Evolutionary conservation across 441 rosid genomes (phyloP).

Genomic region (Jatropha multifida): DNA sequence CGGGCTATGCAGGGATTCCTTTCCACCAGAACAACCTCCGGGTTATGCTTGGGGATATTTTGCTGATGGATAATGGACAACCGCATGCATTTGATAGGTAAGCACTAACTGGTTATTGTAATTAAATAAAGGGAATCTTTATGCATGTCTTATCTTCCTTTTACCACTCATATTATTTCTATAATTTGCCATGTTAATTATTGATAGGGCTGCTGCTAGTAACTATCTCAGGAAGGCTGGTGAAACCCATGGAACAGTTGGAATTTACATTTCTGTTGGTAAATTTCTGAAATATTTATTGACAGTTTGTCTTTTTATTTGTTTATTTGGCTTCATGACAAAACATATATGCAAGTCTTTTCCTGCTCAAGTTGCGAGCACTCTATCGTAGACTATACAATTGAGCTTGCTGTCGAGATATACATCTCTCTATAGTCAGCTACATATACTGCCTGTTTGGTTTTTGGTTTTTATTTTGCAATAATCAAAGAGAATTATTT

Average conservation of each 20-base stretch:
- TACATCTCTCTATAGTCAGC: background rate
- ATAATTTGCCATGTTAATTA: background rate
- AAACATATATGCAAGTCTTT: too few species aligned
- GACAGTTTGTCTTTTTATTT: background rate
- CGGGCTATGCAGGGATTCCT: constrained; percentile 78
- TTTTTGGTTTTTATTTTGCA: background rate
- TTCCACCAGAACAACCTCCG: constrained; percentile 58
- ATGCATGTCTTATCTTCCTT: background rate
- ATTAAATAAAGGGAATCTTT: background rate
- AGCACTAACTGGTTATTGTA: constrained; percentile 3
- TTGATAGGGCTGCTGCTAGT: constrained; percentile 62
- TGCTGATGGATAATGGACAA: constrained; percentile 92
- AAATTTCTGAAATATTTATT: constrained; percentile 27
- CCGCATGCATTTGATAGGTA: constrained; percentile 91
- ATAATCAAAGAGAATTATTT: too few species aligned
- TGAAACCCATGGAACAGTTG: constrained; percentile 74
- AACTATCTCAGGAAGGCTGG: constrained; percentile 73
- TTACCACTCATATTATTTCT: too few species aligned
- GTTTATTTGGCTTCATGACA: too few species aligned
- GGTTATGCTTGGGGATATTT: constrained; percentile 74
- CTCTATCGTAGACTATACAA: background rate
- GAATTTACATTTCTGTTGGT: constrained; percentile 65
- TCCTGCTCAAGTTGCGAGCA: background rate
- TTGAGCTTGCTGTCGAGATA: too few species aligned
- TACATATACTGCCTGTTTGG: background rate